Base-by-base conservation (phyloP, 2,329 filamentous ascomycete species). In the Epichloe amarillans region DNA sequence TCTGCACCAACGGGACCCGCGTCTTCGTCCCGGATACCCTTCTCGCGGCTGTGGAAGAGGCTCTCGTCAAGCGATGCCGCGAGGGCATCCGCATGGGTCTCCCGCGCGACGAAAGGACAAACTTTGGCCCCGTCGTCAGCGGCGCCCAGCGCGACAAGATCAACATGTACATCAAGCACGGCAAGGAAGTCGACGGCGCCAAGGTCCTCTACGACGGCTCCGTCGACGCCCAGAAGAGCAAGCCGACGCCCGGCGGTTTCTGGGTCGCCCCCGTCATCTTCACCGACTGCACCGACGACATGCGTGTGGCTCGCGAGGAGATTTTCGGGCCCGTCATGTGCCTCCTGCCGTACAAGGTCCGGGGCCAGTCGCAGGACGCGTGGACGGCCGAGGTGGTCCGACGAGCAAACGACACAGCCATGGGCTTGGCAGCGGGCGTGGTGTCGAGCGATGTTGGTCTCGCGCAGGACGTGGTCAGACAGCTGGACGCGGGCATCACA, bases 271-370 rank as follows among this genome's bases (percentile, higher is more conserved):
- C 89, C 0, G 93, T 88, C 26, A 73, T 95, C 53, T 95, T 95
- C 70, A 88, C 87, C 44, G 76, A 91, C 70, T 95, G 88, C 72
- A 87, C 75, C 1, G 88, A 95, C 63, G 68, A 72, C 58, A 95
- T 95, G 89, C 76, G 75, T 52, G 86, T 95, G 55, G 80, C 83
- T 2, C 74, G 74, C 49, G 88, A 95, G 64, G 88, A 95, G 66
- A 94, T 95, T 52, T 95, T 95, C 56, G 88, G 88, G 0, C 88
- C 88, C 0, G 88, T 95, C 51, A 86, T 95, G 79, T 82, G 81
- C 49, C 83, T 95, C 52, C 74, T 95, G 14, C 72, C 80, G 8
- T 95, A 94, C 67, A 72, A 80, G 48, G 78, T 75, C 0, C 26
- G 50, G 3, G 64, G 59, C 40, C 57, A 54, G 35, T 35, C 59